Percentiles rank a stretch among this genome's conserved stretches.
Conservation (phyloP, 495 filamentous ascomycete species). For the Halenospora varia region DNA sequence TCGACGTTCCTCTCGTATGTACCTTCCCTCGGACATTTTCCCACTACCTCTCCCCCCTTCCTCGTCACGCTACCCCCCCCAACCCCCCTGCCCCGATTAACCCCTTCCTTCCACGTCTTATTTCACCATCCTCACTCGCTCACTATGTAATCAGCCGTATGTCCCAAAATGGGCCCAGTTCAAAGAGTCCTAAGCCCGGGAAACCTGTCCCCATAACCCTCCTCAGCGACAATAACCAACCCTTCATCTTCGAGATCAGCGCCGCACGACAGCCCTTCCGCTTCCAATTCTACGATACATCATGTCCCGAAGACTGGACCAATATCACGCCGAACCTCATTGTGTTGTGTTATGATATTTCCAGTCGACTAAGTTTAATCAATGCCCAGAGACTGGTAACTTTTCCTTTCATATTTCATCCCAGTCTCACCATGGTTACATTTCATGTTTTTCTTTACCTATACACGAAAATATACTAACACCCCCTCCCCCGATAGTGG, state of each 20-base stretch:
- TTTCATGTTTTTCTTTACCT: slow-evolving; percentile 5
- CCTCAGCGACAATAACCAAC: slow-evolving; percentile 75
- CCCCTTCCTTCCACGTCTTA: neutral
- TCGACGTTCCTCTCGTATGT: slow-evolving; percentile 86
- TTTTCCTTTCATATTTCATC: slow-evolving; percentile 33
- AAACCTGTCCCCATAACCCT: slow-evolving; percentile 37
- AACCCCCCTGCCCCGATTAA: neutral
- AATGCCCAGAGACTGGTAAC: slow-evolving; percentile 56
- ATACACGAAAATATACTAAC: slow-evolving; percentile 8
- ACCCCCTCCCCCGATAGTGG: slow-evolving; percentile 53
- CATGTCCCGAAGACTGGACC: slow-evolving; percentile 69
- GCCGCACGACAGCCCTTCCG: slow-evolving; percentile 63
- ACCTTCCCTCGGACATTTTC: no score
- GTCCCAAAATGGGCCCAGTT: slow-evolving; percentile 30
- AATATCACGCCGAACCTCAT: slow-evolving; percentile 68
- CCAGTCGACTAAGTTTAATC: slow-evolving; percentile 57
- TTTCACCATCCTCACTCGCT: slow-evolving; percentile 15
- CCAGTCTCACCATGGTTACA: neutral
- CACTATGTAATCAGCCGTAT: slow-evolving; percentile 24
- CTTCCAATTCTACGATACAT: slow-evolving; percentile 77
- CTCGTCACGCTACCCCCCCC: neutral
- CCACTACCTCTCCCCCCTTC: neutral
- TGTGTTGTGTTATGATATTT: slow-evolving; percentile 79
- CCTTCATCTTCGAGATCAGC: slow-evolving; percentile 74
- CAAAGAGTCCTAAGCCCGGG: neutral